These are phyloP conservation scores for Cladosporium sp. DNA, from an alignment of 2,329 filamentous ascomycete species.

Conservation along the genomic window DNA sequence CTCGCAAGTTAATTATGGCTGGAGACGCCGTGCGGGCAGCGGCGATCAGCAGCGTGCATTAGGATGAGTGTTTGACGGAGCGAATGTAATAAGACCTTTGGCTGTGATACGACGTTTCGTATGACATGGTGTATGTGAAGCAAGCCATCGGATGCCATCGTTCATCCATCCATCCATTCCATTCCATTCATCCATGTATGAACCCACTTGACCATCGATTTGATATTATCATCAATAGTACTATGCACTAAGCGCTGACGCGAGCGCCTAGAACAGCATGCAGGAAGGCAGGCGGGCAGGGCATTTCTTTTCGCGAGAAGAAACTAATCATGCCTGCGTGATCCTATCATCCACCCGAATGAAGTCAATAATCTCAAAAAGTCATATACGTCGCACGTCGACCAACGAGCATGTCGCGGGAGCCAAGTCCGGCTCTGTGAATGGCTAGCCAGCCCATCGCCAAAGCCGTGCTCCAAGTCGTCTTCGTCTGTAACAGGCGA, in stretches of 20 bases:
- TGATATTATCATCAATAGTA: slow-evolving; percentile 1
- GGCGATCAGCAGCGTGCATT: slow-evolving; percentile 11
- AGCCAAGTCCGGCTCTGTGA: slow-evolving; percentile 5
- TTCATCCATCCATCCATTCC: background rate
- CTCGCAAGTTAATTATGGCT: slow-evolving; percentile 12
- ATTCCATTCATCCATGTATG: background rate
- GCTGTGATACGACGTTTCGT: slow-evolving; percentile 2
- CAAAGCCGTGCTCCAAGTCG: background rate
- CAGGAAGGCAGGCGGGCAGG: background rate
- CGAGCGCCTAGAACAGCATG: background rate
- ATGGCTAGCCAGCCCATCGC: slow-evolving; percentile 1
- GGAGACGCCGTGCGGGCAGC: slow-evolving; percentile 9
- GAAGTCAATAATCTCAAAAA: slow-evolving; percentile 10
- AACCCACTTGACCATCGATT: background rate
- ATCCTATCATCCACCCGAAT: background rate
- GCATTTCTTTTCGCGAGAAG: background rate
- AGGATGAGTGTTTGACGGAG: background rate
- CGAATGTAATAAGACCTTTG: background rate
- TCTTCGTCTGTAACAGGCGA: background rate
- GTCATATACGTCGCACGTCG: slow-evolving; percentile 9
- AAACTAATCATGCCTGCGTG: background rate
- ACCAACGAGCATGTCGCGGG: slow-evolving; percentile 3
- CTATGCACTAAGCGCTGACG: slow-evolving; percentile 10
- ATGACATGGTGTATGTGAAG: slow-evolving; percentile 7
- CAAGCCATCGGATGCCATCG: background rate